Percentiles rank a stretch among this genome's conserved stretches.
Evolutionary conservation across 164 flowering plant genomes (phyloP).

Genomic region (Malania oleifera): DNA sequence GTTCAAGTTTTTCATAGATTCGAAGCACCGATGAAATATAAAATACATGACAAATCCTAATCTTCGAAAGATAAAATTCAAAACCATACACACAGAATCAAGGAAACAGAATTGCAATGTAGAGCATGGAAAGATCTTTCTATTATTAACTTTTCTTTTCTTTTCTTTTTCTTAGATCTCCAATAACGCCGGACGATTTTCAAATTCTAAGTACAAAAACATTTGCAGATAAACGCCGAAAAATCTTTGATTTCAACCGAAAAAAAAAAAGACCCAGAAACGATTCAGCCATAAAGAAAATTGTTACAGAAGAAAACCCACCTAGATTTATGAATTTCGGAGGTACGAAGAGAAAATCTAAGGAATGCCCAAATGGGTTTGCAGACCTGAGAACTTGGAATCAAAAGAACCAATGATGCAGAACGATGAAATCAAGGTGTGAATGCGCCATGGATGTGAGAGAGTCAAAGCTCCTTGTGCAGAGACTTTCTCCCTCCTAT

Average conservation of each 20-base stretch:
- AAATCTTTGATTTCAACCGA: not conserved
- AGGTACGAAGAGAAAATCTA: not conserved
- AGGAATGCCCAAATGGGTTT: too few species aligned
- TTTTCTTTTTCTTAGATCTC: not conserved
- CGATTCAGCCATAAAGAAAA: not conserved
- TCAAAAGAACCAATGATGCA: not conserved
- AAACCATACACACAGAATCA: not conserved
- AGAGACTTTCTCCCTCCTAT: slow-evolving; percentile 1
- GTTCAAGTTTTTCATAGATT: not conserved
- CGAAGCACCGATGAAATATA: too few species aligned
- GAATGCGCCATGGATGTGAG: not conserved
- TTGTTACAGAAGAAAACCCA: not conserved
- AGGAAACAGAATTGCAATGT: not conserved
- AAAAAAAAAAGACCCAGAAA: not conserved
- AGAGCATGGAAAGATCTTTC: too few species aligned
- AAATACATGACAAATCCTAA: too few species aligned
- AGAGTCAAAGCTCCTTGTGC: not conserved
- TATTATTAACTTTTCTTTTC: too few species aligned
- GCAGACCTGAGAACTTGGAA: not conserved
- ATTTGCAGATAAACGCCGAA: too few species aligned
- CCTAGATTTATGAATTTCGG: not conserved
- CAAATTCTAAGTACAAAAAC: not conserved
- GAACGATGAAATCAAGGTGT: not conserved
- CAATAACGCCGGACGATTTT: not conserved
- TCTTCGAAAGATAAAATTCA: not conserved